Base-by-base conservation (phyloP, 805 yeast genomes). In the Ogataea pignaliae region DNA sequence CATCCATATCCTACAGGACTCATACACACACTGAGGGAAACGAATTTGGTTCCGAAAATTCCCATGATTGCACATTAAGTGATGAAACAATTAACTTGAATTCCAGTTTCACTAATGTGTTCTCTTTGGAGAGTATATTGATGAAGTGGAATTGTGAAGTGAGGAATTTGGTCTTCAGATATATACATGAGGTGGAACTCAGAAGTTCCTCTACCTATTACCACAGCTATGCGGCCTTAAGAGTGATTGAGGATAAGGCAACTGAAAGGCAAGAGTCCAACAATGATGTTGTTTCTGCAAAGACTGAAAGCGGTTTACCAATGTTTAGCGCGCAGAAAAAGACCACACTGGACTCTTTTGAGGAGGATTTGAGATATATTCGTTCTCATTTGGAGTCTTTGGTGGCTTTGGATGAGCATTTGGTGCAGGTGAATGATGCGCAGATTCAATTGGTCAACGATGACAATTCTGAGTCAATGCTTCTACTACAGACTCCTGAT, bases 81-180 rank as follows among this genome's bases (percentile, higher is more conserved):
- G 52, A 58, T 3, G 69, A 69, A 2, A 34, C 45, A 9, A 40
- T 34, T 33, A 50, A 14, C 42, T 59, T 55, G 26, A 15, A 48
- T 51, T 37, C 42, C 5, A 35, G 36, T 10, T 85, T 78, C 63
- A 75, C 74, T 46, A 89, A 90, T 59, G 68, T 88, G 39, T 88
- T 84, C 61, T 76, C 82, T 46, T 66, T 88, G 17, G 89, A 88
- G 52, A 79, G 83, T 44, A 72, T 88, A 61, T 78, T 82, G 54
- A 59, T 89, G 52, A 85, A 81, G 52, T 89, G 97, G 96, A 83
- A 85, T 61, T 81, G 85, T 47, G 58, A 67, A 3, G 73, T 81
- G 10, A 69, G 97, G 44, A 79, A 88, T 54, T 66, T 77, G 11
- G 65, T 88, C 37, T 74, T 77, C 58, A 74, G 79, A 36, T 87